phyloP scores from a whole-genome alignment of 2,329 filamentous ascomycete species.

The Pestalotiopsis sp. region DNA sequence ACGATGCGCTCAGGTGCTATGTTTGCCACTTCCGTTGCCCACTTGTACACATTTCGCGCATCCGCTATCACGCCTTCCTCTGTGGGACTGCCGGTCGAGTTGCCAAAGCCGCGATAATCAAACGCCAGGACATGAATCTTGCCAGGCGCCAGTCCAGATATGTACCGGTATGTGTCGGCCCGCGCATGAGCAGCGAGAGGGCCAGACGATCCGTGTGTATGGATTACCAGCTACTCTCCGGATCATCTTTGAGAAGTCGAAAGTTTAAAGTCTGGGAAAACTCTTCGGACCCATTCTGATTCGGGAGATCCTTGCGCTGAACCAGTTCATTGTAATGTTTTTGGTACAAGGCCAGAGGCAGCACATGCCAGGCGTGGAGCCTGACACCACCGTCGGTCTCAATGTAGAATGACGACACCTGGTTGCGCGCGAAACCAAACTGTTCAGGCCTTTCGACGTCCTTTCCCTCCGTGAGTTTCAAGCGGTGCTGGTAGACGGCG shows the following conservation, averaged over 20 bases:
- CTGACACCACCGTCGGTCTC: background rate
- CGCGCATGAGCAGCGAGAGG: background rate
- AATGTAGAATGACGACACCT: background rate
- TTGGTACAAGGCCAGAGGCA: background rate
- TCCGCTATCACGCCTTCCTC: background rate
- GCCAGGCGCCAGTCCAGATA: background rate
- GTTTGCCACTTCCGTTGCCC: background rate
- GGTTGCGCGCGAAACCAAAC: background rate
- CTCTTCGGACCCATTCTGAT: background rate
- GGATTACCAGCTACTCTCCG: background rate
- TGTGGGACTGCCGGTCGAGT: background rate
- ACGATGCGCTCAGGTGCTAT: slow-evolving; percentile 5
- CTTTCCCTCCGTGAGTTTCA: background rate
- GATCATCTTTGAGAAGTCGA: background rate
- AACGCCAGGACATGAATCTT: slow-evolving; percentile 6
- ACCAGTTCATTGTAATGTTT: background rate
- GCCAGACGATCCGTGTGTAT: slow-evolving; percentile 2
- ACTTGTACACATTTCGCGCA: background rate
- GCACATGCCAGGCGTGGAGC: slow-evolving; percentile 1
- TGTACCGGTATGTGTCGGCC: background rate
- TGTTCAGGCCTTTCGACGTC: background rate
- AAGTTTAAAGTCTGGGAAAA: background rate
- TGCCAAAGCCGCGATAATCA: slow-evolving; percentile 2
- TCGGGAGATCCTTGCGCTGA: background rate
- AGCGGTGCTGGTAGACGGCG: background rate